Conservation (phyloP, 768 basidiomycete species). For the Leccinum subgranulosum region DNA sequence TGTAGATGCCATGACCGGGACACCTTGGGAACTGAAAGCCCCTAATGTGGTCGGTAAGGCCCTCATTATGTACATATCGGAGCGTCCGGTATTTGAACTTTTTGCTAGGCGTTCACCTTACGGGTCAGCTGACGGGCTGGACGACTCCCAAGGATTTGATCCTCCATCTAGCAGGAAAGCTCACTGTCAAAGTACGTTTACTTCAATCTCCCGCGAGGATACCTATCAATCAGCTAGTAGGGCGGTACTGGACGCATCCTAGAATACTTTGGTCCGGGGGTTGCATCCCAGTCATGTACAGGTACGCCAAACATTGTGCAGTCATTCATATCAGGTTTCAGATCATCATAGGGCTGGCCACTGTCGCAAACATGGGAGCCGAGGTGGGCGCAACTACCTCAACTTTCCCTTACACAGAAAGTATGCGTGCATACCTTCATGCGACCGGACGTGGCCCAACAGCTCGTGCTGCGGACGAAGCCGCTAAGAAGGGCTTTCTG, state of each 20-base stretch:
- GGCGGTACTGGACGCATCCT: conserved; percentile 95
- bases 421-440: conserved; percentile 85
- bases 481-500: conserved; percentile 75
- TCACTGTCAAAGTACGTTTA: conserved; percentile 80
- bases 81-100: neutral
- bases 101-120: conserved; percentile 74
- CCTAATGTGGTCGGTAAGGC: conserved; percentile 73
- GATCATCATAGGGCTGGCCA: conserved; percentile 66
- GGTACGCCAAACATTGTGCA: conserved; percentile 40
- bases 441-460: conserved; percentile 88
- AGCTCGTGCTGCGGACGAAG: conserved; percentile 81
- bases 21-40: conserved; percentile 97
- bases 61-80: neutral
- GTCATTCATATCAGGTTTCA: neutral
- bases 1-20: conserved; percentile 96
- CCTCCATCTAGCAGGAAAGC: conserved; percentile 87
- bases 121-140: conserved; percentile 87
- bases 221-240: conserved; percentile 36
- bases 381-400: conserved; percentile 99
- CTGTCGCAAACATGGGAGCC: conserved; percentile 98
- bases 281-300: conserved; percentile 86
- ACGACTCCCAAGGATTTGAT: conserved; percentile 95
- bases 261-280: conserved; percentile 96
- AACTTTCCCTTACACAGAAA: conserved; percentile 90
- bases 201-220: neutral